Evolutionary conservation across 2,329 filamentous ascomycete species (phyloP), one percentile per base, ranked within the genome.

Genomic region (Cladosporium phlei): DNA sequence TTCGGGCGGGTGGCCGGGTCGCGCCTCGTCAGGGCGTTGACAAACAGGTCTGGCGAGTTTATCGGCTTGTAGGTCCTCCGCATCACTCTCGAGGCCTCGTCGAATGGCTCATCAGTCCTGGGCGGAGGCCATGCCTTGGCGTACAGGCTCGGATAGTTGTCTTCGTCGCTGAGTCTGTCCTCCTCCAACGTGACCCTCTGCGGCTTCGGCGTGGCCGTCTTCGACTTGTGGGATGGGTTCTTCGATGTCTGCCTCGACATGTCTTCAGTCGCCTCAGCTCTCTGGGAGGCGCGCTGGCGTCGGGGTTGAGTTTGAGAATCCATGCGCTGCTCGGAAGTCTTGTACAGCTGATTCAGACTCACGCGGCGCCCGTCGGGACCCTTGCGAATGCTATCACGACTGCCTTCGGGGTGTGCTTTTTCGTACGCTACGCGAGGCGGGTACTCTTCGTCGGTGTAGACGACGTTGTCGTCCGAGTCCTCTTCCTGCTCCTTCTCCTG

Each of bases 1-100:
- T 69, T 70, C 9, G 74, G 68, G 49, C 76, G 69, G 29, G 64
- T 60, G 4, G 64, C 60, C 4, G 66, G 63, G 16, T 66, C 59
- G 51, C 62, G 63, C 53, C 70, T 73, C 12, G 66, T 72, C 20
- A 76, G 57, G 2, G 67, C 60, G 6, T 61, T 60, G 35, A 73
- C 63, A 42, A 74, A 66, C 16, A 61, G 57, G 32, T 71, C 67
- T 1, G 67, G 59, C 35, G 71, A 66, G 9, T 67, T 63, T 59
- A 75, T 65, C 2, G 70, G 66, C 28, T 62, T 56, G 52, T 67
- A 75, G 5, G 61, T 55, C 6, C 55, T 62, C 46, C 68, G 65
- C 24, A 72, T 56, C 5, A 72, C 59, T 28, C 64, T 66, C 38
- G 69, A 69, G 4, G 72, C 70, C 17, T 57, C 53, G 34, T 65